Evolutionary conservation across 352 stramenopile species (phyloP), one percentile per base, ranked within the genome.

Genomic region (Pythium vanterpoolii): DNA sequence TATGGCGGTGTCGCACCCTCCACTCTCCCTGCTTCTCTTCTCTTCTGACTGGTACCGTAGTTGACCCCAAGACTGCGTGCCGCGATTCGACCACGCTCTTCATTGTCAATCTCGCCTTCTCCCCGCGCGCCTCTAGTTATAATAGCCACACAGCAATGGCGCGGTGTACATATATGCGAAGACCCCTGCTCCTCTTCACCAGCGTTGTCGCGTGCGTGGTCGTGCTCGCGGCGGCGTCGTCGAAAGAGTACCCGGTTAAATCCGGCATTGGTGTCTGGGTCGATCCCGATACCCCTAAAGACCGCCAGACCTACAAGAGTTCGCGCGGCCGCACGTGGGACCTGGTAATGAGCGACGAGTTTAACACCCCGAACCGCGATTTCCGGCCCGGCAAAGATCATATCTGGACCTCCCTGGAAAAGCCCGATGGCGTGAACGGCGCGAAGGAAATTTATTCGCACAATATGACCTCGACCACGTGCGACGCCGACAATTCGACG

Each of bases 301-400:
- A 53, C 18, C 26, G 16, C 3, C 43, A 53, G 44, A 30, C 34
- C 26, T 54, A 62, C 31, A 30, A 30, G 30, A 39, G 18, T 4
- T 78, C 71, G 8, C 68, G 72, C 14, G 73, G 73, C 3, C 60
- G 74, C 19, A 64, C 24, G 24, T 82, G 72, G 64, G 46, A 85
- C 11, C 65, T 93, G 31, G 72, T 89, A 31, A 89, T 91, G 74
- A 92, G 79, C 57, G 83, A 93, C 65, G 76, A 88, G 59, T 86
- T 91, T 56, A 88, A 87, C 64, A 77, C 56, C 7, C 59, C 84
- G 3, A 73, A 72, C 24, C 83, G 95, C 28, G 34, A 48, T 24
- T 60, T 60, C 28, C 39, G 40, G 0, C 52, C 52, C 1, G 53
- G 53, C 40, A 43, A 53, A 18, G 53, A 60, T 31, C 53, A 60